Evolutionary conservation across 345 rosid genomes (phyloP).

Genomic region (Streptanthus diversifolius): DNA sequence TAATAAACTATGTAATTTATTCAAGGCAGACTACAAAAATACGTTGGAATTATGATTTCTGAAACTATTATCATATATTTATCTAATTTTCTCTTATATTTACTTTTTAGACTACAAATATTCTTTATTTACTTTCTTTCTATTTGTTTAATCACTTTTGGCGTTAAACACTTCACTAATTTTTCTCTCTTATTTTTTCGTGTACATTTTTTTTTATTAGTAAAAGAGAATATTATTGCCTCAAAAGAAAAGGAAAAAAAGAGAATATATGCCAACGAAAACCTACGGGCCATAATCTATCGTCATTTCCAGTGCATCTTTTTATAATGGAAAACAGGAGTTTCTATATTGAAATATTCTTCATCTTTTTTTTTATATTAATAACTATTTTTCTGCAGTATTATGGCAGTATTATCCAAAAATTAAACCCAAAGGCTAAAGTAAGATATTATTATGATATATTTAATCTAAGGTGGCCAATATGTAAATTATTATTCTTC

Average conservation of each 20-base stretch:
- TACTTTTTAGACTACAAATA: too few relatives aligned
- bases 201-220: neutral
- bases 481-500: neutral
- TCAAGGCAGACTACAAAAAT: neutral
- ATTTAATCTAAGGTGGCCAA: neutral
- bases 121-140: neutral
- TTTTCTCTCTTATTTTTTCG: neutral
- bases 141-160: neutral
- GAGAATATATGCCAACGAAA: constrained; percentile 13
- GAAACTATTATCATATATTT: too few relatives aligned
- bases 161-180: neutral
- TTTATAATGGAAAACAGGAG: neutral
- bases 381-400: neutral
- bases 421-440: neutral
- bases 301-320: constrained; percentile 19
- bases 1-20: neutral
- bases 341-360: neutral
- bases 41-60: neutral
- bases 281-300: constrained; percentile 35
- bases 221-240: constrained; percentile 14
- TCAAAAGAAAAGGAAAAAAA: neutral
- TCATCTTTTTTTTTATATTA: neutral
- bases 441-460: neutral
- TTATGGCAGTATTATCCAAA: neutral
- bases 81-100: too few relatives aligned